These are phyloP conservation scores for Orbilia javanica DNA, from an alignment of 2,329 filamentous ascomycete genomes.

Conservation along the genomic window DNA sequence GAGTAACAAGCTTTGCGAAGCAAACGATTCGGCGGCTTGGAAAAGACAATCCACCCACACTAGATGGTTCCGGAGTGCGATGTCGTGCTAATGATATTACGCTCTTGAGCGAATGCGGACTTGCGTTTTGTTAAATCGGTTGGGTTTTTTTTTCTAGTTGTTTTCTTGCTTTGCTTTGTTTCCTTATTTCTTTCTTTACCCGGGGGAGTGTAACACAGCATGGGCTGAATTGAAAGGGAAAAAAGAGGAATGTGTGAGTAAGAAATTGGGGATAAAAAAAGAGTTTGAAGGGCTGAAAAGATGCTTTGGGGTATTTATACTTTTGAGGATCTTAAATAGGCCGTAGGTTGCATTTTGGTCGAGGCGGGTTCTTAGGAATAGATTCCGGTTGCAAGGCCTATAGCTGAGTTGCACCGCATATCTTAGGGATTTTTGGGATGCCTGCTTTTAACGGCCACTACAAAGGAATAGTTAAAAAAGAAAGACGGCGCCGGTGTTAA, in stretches of 20 bases:
- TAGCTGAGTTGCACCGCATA: background rate
- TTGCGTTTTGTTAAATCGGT: background rate
- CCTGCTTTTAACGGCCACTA: background rate
- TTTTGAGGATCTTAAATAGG: background rate
- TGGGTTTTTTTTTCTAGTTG: background rate
- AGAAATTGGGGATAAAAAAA: background rate
- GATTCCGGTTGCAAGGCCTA: constrained; percentile 12
- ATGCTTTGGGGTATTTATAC: constrained; percentile 18
- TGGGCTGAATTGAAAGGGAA: constrained; percentile 14
- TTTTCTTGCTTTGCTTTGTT: background rate
- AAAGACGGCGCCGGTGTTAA: background rate
- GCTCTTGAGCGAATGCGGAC: background rate
- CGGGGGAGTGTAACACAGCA: constrained; percentile 15
- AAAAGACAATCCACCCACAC: background rate
- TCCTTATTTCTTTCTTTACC: constrained; percentile 1
- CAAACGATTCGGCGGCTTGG: background rate
- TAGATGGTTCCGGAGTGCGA: constrained; percentile 47
- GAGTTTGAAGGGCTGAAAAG: background rate
- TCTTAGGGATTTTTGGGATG: background rate
- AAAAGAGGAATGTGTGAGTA: background rate
- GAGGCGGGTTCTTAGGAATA: constrained; percentile 9
- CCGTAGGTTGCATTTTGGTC: background rate
- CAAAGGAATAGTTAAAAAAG: background rate
- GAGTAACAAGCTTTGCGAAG: constrained; percentile 26
- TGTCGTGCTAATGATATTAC: constrained; percentile 37